phyloP scores from a whole-genome alignment of 2,329 filamentous ascomycete species.

The Pyrenophora graminea region DNA sequence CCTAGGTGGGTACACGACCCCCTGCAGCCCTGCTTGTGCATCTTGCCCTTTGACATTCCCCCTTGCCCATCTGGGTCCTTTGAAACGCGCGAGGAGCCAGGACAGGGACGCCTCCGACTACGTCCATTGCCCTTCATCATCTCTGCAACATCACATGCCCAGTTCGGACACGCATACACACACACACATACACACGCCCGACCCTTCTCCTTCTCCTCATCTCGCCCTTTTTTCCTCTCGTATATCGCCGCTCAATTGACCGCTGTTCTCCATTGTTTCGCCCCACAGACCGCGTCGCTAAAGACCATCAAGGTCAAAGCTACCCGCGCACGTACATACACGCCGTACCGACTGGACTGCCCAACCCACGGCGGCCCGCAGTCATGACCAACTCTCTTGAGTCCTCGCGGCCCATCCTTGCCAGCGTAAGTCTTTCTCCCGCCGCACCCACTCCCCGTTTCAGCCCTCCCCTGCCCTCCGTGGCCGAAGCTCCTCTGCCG shows the following conservation, averaged over 20 bases:
- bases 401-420: slow-evolving; percentile 48
- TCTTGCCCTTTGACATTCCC: slow-evolving; percentile 2
- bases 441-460: slow-evolving; percentile 36
- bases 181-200: too few relatives aligned
- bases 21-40: slow-evolving; percentile 19
- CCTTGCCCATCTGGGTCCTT: slow-evolving; percentile 31
- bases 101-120: slow-evolving; percentile 8
- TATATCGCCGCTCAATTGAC: neutral
- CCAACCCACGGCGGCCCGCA: slow-evolving; percentile 13
- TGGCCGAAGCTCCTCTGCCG: slow-evolving; percentile 22
- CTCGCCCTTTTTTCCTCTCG: neutral
- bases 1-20: neutral
- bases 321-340: neutral
- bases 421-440: slow-evolving; percentile 43
- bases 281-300: too few relatives aligned
- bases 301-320: too few relatives aligned
- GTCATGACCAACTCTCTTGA: slow-evolving; percentile 47
- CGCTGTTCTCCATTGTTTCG: neutral
- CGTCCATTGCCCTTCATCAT: slow-evolving; percentile 7
- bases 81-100: slow-evolving; percentile 28
- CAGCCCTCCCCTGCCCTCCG: slow-evolving; percentile 26
- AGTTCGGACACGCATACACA: too few relatives aligned
- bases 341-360: neutral
- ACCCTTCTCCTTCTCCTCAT: neutral
- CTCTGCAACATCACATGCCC: neutral